phyloP scores from a whole-genome alignment of 2,329 filamentous ascomycete genomes.

The Diaporthe caulivora region DNA sequence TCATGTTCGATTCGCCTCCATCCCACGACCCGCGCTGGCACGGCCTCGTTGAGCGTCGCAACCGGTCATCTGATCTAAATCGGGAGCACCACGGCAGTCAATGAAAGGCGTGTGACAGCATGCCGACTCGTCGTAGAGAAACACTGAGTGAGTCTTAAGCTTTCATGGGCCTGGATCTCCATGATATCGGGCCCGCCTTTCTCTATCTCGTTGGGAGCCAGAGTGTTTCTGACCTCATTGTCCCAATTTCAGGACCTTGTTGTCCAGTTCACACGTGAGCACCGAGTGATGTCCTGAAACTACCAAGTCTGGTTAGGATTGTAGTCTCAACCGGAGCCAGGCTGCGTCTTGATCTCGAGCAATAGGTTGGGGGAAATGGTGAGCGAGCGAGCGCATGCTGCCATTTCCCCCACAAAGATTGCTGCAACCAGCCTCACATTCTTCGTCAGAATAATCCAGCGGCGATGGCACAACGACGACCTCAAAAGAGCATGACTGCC shows the following conservation, averaged over 20 bases:
- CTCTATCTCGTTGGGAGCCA: too few species aligned
- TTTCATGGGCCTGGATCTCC: too few species aligned
- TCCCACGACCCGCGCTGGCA: not conserved
- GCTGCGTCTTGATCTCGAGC: not conserved
- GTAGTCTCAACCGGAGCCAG: not conserved
- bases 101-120: not conserved
- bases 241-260: too few species aligned
- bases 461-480: not conserved
- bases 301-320: not conserved
- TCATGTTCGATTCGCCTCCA: not conserved
- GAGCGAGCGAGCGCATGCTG: not conserved
- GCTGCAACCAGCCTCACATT: not conserved
- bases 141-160: not conserved
- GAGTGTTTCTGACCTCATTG: too few species aligned
- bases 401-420: not conserved
- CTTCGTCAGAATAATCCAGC: not conserved
- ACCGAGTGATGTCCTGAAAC: not conserved
- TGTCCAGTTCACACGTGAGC: not conserved
- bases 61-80: not conserved
- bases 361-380: too few species aligned
- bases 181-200: too few species aligned
- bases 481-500: constrained; percentile 54
- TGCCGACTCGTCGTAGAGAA: too few species aligned
- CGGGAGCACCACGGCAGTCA: not conserved
- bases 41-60: not conserved